Base-by-base conservation (phyloP, 2,329 filamentous ascomycete species). In the Xylariaceae sp. region DNA sequence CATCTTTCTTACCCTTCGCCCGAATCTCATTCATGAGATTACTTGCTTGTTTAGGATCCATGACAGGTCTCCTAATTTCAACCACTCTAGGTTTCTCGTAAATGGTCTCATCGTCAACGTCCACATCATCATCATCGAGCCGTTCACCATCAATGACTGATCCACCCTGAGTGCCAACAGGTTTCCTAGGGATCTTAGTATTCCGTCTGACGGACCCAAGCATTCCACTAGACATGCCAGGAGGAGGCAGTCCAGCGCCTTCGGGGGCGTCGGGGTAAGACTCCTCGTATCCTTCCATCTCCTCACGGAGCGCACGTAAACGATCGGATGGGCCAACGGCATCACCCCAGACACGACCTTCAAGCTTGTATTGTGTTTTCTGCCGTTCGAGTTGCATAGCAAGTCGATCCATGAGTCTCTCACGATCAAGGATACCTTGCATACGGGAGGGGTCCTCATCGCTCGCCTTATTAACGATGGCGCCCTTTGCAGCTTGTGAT, bases 301-400 rank as follows among this genome's bases (percentile, higher is more conserved):
- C 88, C 75, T 98, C 94, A 56, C 95, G 89, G 46, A 98, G 81
- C 64, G 96, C 94, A 64, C 95, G 89, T 56, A 99, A 81, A 68
- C 93, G 88, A 76, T 99, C 95, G 40, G 92, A 97, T 11, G 95
- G 94, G 31, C 91, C 91, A 63, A 89, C 83, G 49, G 84, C 79
- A 61, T 96, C 90, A 61, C 88, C 88, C 90, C 94, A 96, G 7
- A 92, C 87, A 73, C 91, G 91, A 65, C 95, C 95, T 75, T 98
- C 95, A 28, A 99, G 85, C 76, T 97, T 97, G 76, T 92, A 96
- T 72, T 98, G 93, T 1, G 95, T 98, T 83, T 98, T 98, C 63
- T 96, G 94, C 63, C 95, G 84, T 78, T 98, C 94, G 37, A 99
- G 86, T 76, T 98, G 95, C 81, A 91, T 96, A 74, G 96, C 93